phyloP scores from a whole-genome alignment of 139 green algal species.

The Picochlorum sp. region DNA sequence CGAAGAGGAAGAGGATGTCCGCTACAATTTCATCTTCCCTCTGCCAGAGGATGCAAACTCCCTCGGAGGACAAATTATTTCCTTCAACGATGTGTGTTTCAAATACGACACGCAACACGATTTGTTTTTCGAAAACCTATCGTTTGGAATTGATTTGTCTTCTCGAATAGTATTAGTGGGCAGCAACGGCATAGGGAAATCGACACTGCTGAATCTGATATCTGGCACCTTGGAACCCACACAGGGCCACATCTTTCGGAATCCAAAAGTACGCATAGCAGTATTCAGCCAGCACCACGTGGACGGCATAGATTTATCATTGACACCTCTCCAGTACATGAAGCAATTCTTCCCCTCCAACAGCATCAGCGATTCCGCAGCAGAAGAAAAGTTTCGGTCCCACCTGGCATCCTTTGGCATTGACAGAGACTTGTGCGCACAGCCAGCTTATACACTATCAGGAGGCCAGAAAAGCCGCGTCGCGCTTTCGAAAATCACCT shows the following conservation, averaged over 20 bases:
- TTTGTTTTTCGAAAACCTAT: conserved; percentile 37
- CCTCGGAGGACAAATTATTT: conserved; percentile 6
- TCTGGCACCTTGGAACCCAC: conserved; percentile 71
- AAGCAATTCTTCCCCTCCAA: conserved; percentile 20
- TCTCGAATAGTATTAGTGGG: conserved; percentile 73
- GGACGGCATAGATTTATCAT: conserved; percentile 85
- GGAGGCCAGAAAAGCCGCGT: conserved; percentile 82
- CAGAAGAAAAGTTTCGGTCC: conserved; percentile 17
- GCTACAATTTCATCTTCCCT: conserved; percentile 73
- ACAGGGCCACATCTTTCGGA: conserved; percentile 71
- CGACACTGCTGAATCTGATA: conserved; percentile 80
- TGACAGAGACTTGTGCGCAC: conserved; percentile 64
- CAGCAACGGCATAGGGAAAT: conserved; percentile 73
- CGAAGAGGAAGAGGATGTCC: conserved; percentile 46
- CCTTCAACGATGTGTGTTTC: conserved; percentile 31
- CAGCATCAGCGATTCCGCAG: conserved; percentile 4
- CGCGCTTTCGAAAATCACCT: conserved; percentile 52
- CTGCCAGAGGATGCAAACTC: conserved; percentile 16
- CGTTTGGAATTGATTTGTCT: conserved; percentile 45
- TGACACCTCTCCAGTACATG: conserved; percentile 54
- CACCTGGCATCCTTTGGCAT: conserved; percentile 90
- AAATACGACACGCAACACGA: conserved; percentile 35
- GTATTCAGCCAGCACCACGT: conserved; percentile 95
- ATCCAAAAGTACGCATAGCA: conserved; percentile 68
- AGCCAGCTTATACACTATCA: conserved; percentile 89